Evolutionary conservation across 2,329 filamentous ascomycete genomes (phyloP), one percentile per base, ranked within the genome.

Genomic region (Pseudogymnoascus sp.): DNA sequence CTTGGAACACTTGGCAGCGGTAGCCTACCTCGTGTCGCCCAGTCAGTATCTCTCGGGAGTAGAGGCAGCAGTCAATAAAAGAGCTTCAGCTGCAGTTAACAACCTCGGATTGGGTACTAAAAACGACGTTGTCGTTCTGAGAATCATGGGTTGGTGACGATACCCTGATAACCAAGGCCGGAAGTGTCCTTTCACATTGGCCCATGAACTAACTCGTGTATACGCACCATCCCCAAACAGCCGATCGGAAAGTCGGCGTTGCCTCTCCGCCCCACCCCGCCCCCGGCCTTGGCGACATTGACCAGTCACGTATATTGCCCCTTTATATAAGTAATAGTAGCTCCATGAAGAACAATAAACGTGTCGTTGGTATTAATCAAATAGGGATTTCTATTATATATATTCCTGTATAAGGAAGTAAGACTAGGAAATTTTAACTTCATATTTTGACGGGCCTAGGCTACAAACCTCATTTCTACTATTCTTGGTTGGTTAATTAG

Each of bases 151-250:
- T 55, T 55, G 26, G 45, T 55, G 45, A 55, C 45, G 45, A 31
- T 55, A 55, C 26, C 45, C 45, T 55, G 45, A 55, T 55, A 55
- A 55, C 45, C 45, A 55, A 55, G 45, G 45, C 45, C 45, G 45
- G 45, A 55, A 55, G 45, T 55, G 45, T 55, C 45, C 45, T 55
- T 55, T 49, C 43, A 16, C 43, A 49, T 29, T 49, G 23, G 23
- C 11, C 45, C 26, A 55, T 55, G 45, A 33, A 26, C 45, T 49
- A n/a, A n/a, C 43, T 49, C 43, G 45, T 19, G 45, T 19, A 33
- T 23, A 12, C 10, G n/a, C 21, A 49, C 23, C 43, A 49, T 49
- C 43, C 45, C 45, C 45, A 52, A 52, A 52, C 45, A 52, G 45
- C 26, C 26, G 45, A 52, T 52, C 26, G 45, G 45, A 52, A 52